Evolutionary conservation across 2,329 filamentous ascomycete species (phyloP).

Genomic region (Didymella lethalis): DNA sequence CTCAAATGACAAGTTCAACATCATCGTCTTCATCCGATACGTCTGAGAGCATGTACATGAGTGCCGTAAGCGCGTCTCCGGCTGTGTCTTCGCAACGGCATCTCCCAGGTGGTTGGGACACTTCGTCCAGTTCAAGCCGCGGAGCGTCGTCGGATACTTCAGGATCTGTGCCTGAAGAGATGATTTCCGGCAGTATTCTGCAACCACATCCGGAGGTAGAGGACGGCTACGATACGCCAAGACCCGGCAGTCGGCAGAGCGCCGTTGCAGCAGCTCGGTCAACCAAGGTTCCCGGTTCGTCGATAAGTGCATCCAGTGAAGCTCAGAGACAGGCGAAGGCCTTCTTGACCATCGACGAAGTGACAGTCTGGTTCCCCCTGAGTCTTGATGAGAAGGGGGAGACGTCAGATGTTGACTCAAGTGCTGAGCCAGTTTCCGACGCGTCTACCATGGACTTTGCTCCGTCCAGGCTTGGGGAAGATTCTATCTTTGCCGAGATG

Average conservation of each 20-base stretch:
- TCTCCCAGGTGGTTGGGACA: conserved; percentile 56
- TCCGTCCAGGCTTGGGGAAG: conserved; percentile 43
- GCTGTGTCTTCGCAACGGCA: conserved; percentile 28
- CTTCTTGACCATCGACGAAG: conserved; percentile 48
- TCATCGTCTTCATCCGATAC: conserved; percentile 80
- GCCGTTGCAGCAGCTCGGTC: conserved; percentile 24
- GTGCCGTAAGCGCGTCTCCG: conserved; percentile 61
- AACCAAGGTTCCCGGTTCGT: conserved; percentile 11
- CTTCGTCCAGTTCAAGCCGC: conserved; percentile 45
- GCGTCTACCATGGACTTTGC: conserved; percentile 34
- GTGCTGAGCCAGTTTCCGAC: conserved; percentile 22
- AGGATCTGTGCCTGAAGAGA: conserved; percentile 38
- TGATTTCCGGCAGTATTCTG: conserved; percentile 45
- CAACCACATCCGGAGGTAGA: conserved; percentile 39
- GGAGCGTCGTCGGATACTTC: conserved; percentile 40
- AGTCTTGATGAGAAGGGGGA: conserved; percentile 31
- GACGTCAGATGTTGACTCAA: conserved; percentile 6
- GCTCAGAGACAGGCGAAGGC: conserved; percentile 39
- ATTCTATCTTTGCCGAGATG: conserved; percentile 52
- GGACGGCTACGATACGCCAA: conserved; percentile 51
- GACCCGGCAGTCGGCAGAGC: conserved; percentile 46
- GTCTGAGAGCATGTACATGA: conserved; percentile 88
- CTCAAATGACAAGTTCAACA: conserved; percentile 61
- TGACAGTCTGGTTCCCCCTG: conserved; percentile 51
- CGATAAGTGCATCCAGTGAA: neutral